Conservation (phyloP, 352 stramenopile genomes). For the Globisporangium abappressorium region DNA sequence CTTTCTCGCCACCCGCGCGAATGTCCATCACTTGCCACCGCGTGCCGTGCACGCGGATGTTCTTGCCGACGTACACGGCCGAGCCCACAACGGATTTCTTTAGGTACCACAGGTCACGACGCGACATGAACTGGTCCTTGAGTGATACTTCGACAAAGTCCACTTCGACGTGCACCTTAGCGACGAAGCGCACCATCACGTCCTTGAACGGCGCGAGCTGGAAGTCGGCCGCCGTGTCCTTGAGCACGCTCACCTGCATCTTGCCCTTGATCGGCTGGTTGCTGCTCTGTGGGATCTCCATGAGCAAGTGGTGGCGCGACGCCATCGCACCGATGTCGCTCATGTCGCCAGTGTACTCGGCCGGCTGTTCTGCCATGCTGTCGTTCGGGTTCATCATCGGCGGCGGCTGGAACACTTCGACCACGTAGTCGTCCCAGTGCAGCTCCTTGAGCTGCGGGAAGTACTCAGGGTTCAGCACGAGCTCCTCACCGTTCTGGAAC, state of each 20-base stretch:
- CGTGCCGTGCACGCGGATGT: slow-evolving; percentile 66
- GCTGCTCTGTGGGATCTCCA: slow-evolving; percentile 72
- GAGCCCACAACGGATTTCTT: slow-evolving; percentile 66
- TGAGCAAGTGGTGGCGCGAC: slow-evolving; percentile 65
- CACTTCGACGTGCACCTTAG: slow-evolving; percentile 70
- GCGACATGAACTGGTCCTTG: slow-evolving; percentile 92
- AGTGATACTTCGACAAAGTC: slow-evolving; percentile 90
- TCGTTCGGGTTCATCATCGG: slow-evolving; percentile 10
- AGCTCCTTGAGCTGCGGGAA: slow-evolving; percentile 77
- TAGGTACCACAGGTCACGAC: slow-evolving; percentile 89
- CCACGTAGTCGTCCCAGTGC: slow-evolving; percentile 67
- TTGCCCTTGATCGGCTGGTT: slow-evolving; percentile 69
- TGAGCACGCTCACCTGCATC: slow-evolving; percentile 79
- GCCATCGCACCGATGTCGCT: slow-evolving; percentile 9
- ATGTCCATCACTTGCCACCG: slow-evolving; percentile 90
- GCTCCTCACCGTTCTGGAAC: slow-evolving; percentile 78
- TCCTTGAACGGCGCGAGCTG: slow-evolving; percentile 75
- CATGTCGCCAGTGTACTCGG: slow-evolving; percentile 17
- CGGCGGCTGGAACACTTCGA: slow-evolving; percentile 73
- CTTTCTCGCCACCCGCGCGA: slow-evolving; percentile 70
- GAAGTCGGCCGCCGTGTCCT: slow-evolving; percentile 73
- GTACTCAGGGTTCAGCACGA: slow-evolving; percentile 78
- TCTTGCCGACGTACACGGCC: slow-evolving; percentile 77
- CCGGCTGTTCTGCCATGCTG: slow-evolving; percentile 11
- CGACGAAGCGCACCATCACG: slow-evolving; percentile 78